phyloP scores from a whole-genome alignment of 371 early-diverging fungal genomes.

The Actinomucor elegans region DNA sequence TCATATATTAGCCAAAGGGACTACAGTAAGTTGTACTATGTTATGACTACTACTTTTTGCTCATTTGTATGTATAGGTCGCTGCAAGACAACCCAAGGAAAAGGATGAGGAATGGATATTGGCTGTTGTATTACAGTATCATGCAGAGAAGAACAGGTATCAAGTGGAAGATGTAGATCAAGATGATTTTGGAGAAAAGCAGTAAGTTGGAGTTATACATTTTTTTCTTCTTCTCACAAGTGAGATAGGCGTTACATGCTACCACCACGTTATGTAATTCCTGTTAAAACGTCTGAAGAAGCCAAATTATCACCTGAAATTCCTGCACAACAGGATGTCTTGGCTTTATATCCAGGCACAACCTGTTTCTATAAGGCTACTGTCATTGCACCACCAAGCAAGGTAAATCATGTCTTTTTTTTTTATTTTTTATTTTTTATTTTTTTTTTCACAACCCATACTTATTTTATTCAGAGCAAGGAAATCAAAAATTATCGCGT shows the following conservation, averaged over 20 bases:
- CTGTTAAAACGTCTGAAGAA: slow-evolving; percentile 56
- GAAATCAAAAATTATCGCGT: slow-evolving; percentile 51
- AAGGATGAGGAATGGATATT: slow-evolving; percentile 77
- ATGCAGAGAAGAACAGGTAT: slow-evolving; percentile 65
- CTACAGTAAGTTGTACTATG: slow-evolving; percentile 33
- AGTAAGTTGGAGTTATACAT: slow-evolving; percentile 48
- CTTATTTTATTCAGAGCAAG: slow-evolving; percentile 32
- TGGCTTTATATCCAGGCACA: slow-evolving; percentile 83
- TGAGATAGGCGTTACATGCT: slow-evolving; percentile 67
- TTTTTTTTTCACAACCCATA: too few relatives aligned
- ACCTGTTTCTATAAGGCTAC: slow-evolving; percentile 85
- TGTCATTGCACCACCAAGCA: slow-evolving; percentile 70
- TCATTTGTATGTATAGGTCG: slow-evolving; percentile 55
- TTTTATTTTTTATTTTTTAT: too few relatives aligned
- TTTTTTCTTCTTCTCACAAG: not conserved
- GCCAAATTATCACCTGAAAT: slow-evolving; percentile 52
- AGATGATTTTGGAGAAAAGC: slow-evolving; percentile 60
- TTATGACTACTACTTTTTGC: too few relatives aligned
- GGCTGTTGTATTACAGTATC: slow-evolving; percentile 64
- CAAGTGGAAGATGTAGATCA: slow-evolving; percentile 78
- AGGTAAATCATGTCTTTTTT: slow-evolving; percentile 61
- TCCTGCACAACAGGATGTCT: slow-evolving; percentile 64
- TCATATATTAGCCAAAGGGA: slow-evolving; percentile 39
- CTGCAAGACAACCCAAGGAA: slow-evolving; percentile 59
- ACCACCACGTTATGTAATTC: slow-evolving; percentile 59